phyloP scores from a whole-genome alignment of 2,329 filamentous ascomycete genomes.

The Ascosphaera apis region DNA sequence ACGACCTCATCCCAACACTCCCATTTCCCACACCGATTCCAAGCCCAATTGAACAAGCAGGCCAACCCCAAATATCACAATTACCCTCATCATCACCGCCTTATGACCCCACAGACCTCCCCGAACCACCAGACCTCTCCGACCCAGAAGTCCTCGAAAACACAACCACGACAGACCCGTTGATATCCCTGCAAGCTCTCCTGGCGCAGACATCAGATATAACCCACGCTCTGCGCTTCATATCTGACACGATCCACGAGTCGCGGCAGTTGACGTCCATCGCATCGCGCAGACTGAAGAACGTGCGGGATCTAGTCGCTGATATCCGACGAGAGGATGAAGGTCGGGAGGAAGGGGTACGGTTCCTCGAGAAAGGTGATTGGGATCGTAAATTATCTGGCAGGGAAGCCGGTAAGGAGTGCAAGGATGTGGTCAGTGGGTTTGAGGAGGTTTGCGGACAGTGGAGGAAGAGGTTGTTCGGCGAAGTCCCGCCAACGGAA shows the following conservation, averaged over 20 bases:
- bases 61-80: no score
- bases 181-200: constrained; percentile 43
- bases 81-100: background rate
- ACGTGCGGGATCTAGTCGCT: constrained; percentile 61
- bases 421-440: constrained; percentile 68
- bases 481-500: no score
- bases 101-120: no score
- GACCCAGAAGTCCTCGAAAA: constrained; percentile 1
- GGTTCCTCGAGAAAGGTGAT: constrained; percentile 58
- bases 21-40: constrained; percentile 19
- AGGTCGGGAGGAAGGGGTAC: constrained; percentile 54
- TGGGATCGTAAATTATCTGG: constrained; percentile 58
- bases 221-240: constrained; percentile 57
- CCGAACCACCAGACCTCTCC: background rate
- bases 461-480: constrained; percentile 56
- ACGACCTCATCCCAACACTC: constrained; percentile 28
- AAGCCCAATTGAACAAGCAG: background rate
- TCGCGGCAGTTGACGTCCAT: constrained; percentile 67
- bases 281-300: constrained; percentile 56
- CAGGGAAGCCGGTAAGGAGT: constrained; percentile 63
- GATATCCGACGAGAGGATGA: constrained; percentile 73
- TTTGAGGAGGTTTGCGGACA: constrained; percentile 78
- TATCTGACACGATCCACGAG: constrained; percentile 88
- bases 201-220: constrained; percentile 50
- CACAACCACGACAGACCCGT: constrained; percentile 18